Evolutionary conservation across 2,329 filamentous ascomycete species (phyloP).

Genomic region (Fusarium concolor): DNA sequence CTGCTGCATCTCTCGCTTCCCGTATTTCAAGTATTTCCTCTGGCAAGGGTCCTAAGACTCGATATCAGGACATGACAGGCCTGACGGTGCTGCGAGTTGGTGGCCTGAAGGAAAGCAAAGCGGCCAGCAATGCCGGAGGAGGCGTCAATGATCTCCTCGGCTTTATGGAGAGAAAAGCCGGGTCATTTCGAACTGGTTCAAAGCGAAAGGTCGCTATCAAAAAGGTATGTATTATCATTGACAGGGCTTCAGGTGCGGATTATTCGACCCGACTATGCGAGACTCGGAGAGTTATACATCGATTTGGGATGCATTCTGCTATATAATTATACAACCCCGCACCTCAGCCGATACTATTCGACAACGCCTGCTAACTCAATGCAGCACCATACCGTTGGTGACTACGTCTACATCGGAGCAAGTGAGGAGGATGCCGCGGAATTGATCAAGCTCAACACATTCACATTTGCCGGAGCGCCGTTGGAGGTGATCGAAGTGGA

Average conservation of each 20-base stretch:
- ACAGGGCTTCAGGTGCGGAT: slow-evolving; percentile 48
- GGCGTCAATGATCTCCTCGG: slow-evolving; percentile 72
- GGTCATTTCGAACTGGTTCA: slow-evolving; percentile 60
- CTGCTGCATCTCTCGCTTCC: slow-evolving; percentile 49
- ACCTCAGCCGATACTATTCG: slow-evolving; percentile 37
- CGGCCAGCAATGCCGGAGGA: slow-evolving; percentile 72
- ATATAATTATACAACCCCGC: slow-evolving; percentile 37
- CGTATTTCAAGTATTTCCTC: slow-evolving; percentile 50
- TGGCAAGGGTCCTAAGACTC: slow-evolving; percentile 42
- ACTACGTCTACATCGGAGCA: slow-evolving; percentile 75
- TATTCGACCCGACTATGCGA: slow-evolving; percentile 37
- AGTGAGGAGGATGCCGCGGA: slow-evolving; percentile 72
- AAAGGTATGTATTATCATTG: slow-evolving; percentile 75
- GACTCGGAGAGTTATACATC: slow-evolving; percentile 36
- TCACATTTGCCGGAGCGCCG: slow-evolving; percentile 73
- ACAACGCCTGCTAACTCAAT: slow-evolving; percentile 72
- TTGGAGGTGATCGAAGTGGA: slow-evolving; percentile 66
- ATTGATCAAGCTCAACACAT: slow-evolving; percentile 75
- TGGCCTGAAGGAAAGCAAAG: slow-evolving; percentile 77
- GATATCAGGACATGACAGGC: slow-evolving; percentile 38
- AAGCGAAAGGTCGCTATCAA: slow-evolving; percentile 72
- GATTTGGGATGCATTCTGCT: slow-evolving; percentile 32
- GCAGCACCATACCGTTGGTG: slow-evolving; percentile 77
- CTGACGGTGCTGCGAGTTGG: slow-evolving; percentile 61
- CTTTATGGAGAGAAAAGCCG: slow-evolving; percentile 79